Percentiles rank a stretch among this genome's conserved stretches.
Evolutionary conservation across 257 asterid genomes (phyloP).

Genomic region (Ligustrum vulgare): DNA sequence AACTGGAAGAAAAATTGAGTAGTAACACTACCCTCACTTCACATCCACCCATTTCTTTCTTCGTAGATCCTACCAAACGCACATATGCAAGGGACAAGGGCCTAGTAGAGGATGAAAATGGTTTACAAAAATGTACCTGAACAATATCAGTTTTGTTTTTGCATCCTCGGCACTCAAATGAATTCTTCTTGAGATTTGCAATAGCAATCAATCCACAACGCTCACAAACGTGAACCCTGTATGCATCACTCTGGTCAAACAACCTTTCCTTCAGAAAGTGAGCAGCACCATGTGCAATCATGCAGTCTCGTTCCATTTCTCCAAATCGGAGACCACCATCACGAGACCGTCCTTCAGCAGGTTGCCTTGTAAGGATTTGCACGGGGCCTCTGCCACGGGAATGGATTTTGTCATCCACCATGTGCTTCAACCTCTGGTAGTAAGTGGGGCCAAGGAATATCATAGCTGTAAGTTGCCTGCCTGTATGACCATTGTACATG

Average conservation of each 20-base stretch:
- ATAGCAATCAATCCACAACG: slow-evolving; percentile 87
- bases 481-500: slow-evolving; percentile 96
- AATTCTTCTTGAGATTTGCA: slow-evolving; percentile 87
- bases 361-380: slow-evolving; percentile 92
- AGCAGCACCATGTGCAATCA: slow-evolving; percentile 99
- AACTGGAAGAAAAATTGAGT: neutral
- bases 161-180: slow-evolving; percentile 95
- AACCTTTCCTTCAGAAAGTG: slow-evolving; percentile 84
- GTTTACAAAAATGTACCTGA: slow-evolving; percentile 53
- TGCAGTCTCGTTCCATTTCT: slow-evolving; percentile 97
- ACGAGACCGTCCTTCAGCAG: slow-evolving; percentile 96
- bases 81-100: too few species aligned
- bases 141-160: slow-evolving; percentile 90
- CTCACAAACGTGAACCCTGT: slow-evolving; percentile 90
- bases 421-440: slow-evolving; percentile 94
- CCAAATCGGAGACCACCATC: slow-evolving; percentile 98
- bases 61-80: too few species aligned
- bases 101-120: neutral
- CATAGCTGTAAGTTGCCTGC: slow-evolving; percentile 75
- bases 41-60: neutral
- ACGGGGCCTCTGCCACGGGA: slow-evolving; percentile 99
- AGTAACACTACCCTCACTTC: neutral
- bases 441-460: slow-evolving; percentile 93
- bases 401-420: slow-evolving; percentile 97
- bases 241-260: slow-evolving; percentile 97